phyloP scores from a whole-genome alignment of 352 stramenopile genomes.

The Phytophthora constricta region DNA sequence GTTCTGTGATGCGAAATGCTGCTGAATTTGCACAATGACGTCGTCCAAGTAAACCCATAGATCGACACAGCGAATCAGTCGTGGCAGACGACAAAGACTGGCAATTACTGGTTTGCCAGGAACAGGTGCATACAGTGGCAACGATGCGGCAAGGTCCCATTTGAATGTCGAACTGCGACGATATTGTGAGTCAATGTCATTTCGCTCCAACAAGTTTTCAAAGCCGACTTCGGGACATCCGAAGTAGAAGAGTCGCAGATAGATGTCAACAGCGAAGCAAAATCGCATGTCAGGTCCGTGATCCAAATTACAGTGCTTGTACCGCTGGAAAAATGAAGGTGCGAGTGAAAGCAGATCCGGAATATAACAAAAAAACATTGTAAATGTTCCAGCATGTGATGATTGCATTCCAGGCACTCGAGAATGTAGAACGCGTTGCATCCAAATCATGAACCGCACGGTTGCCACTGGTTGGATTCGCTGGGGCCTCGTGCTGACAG shows the following conservation, averaged over 20 bases:
- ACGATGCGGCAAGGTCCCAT: slow-evolving; percentile 58
- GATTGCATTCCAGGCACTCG: slow-evolving; percentile 53
- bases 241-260: slow-evolving; percentile 76
- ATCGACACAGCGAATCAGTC: slow-evolving; percentile 62
- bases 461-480: not conserved
- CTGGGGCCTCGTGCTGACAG: slow-evolving; percentile 45
- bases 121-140: slow-evolving; percentile 53
- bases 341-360: slow-evolving; percentile 67
- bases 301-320: slow-evolving; percentile 37
- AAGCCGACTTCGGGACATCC: slow-evolving; percentile 51
- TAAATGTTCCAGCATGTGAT: slow-evolving; percentile 79
- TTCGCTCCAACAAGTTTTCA: slow-evolving; percentile 50
- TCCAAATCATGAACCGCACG: slow-evolving; percentile 19
- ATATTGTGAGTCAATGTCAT: slow-evolving; percentile 43
- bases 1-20: slow-evolving; percentile 67
- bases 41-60: slow-evolving; percentile 66
- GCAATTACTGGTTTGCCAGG: slow-evolving; percentile 31
- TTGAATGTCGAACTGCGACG: slow-evolving; percentile 53
- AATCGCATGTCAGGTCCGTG: slow-evolving; percentile 62
- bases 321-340: slow-evolving; percentile 40
- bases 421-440: slow-evolving; percentile 33
- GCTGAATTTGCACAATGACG: slow-evolving; percentile 73
- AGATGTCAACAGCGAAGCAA: slow-evolving; percentile 67
- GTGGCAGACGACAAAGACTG: slow-evolving; percentile 56
- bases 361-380: slow-evolving; percentile 77